A percentile compares a stretch with the other conserved stretches of the same genome.
These are phyloP conservation scores for Hypoxylon fuscum DNA, from an alignment of 495 filamentous ascomycete species.

Conservation along the genomic window DNA sequence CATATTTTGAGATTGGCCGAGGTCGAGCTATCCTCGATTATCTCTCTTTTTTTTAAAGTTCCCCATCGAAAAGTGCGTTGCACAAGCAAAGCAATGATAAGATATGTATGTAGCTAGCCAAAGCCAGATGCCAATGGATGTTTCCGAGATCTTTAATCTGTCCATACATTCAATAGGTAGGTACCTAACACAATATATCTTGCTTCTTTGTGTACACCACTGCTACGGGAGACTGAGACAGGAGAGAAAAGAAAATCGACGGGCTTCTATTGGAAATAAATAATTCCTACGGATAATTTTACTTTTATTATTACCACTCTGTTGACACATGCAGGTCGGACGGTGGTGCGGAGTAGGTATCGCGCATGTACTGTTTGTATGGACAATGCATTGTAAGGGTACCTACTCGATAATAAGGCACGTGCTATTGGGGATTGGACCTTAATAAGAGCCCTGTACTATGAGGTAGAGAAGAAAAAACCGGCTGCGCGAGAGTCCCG, in stretches of 20 bases:
- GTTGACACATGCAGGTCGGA: slow-evolving; percentile 18
- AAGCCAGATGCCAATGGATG: not conserved
- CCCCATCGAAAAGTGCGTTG: not conserved
- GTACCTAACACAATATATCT: not conserved
- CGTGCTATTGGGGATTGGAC: slow-evolving; percentile 1
- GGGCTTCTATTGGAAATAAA: not conserved
- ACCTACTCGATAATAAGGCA: not conserved
- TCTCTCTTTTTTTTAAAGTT: too few species aligned
- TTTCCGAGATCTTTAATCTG: slow-evolving; percentile 1
- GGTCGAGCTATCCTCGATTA: slow-evolving; percentile 9
- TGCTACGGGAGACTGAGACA: not conserved
- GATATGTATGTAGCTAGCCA: not conserved
- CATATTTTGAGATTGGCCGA: slow-evolving; percentile 37
- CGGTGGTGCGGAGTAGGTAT: not conserved
- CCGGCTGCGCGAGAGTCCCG: slow-evolving; percentile 32
- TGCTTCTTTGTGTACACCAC: slow-evolving; percentile 1
- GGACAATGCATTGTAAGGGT: too few species aligned
- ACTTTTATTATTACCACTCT: not conserved
- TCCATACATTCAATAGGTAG: too few species aligned
- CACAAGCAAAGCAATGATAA: not conserved
- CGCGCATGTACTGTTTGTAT: not conserved
- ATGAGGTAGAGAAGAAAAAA: too few species aligned
- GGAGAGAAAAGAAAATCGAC: slow-evolving; percentile 5
- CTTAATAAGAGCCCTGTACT: too few species aligned
- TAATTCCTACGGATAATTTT: slow-evolving; percentile 6